Base-by-base conservation (phyloP, 2,329 filamentous ascomycete species). In the Tolypocladium paradoxum region DNA sequence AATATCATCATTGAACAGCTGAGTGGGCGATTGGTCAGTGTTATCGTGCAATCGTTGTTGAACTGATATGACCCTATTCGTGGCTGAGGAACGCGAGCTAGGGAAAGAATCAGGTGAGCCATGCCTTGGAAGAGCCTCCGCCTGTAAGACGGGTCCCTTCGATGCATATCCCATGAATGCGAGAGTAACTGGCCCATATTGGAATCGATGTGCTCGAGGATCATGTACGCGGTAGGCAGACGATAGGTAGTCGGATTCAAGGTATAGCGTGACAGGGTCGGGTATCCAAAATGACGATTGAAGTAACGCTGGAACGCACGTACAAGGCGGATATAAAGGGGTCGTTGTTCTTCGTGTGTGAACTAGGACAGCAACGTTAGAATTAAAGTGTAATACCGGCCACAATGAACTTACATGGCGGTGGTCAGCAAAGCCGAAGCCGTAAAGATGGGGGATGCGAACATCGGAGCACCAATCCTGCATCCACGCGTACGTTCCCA, bases 401-500 rank as follows among this genome's bases (percentile, higher is more conserved):
- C n/a, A n/a, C n/a, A n/a, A n/a, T n/a, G n/a, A n/a, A n/a, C 54
- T 55, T 52, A 56, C 54, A 9, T 49, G 36, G 22, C 22, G 29
- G 16, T 45, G 31, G 12, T 49, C 54, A 4, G 54, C 51, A 5
- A 61, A 54, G 8, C 58, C 56, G 34, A 61, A 58, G 20, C 53
- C 56, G 38, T 43, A 57, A 2, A 61, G 59, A 3, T 57, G 55
- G 50, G 68, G 68, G 24, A 69, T 67, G 12, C 65, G 67, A 29
- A 75, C 58, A 46, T 59, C 51, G 11, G 67, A 66, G 54, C 67
- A 73, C 47, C 72, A 57, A 18, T 68, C 58, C 38, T 67, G 57
- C 5, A 73, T 59, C 68, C 67, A 73, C 22, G 66, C 60, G 56
- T 68, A 74, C 2, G 69, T 69, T 2, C 64, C 70, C 14, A 64